phyloP scores from a whole-genome alignment of 2,329 filamentous ascomycete species.

The Aulographum hederae region DNA sequence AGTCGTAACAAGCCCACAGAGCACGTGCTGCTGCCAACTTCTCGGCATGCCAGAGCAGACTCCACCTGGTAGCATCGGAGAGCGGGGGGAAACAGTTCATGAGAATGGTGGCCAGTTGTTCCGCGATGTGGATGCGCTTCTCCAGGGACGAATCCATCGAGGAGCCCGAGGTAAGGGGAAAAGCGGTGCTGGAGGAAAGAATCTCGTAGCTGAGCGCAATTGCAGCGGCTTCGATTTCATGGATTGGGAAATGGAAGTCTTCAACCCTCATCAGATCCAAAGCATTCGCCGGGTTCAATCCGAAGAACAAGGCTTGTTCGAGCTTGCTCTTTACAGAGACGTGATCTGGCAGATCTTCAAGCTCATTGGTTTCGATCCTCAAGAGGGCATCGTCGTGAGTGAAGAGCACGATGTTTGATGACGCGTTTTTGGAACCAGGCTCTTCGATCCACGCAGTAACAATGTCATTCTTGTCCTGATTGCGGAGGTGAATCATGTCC shows the following conservation, averaged over 20 bases:
- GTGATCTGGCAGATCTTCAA: constrained; percentile 34
- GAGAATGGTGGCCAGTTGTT: constrained; percentile 56
- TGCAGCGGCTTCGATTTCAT: constrained; percentile 61
- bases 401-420: constrained; percentile 31
- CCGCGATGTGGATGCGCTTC: constrained; percentile 53
- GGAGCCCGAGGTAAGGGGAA: constrained; percentile 53
- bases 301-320: constrained; percentile 89
- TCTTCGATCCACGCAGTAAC: constrained; percentile 31
- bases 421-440: constrained; percentile 13
- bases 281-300: constrained; percentile 64
- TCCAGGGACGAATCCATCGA: constrained; percentile 69
- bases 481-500: constrained; percentile 65
- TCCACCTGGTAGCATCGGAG: constrained; percentile 54
- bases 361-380: constrained; percentile 32
- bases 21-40: constrained; percentile 65
- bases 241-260: constrained; percentile 38
- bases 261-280: constrained; percentile 60
- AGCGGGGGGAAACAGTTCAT: constrained; percentile 44
- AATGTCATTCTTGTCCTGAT: constrained; percentile 28
- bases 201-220: constrained; percentile 66
- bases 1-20: constrained; percentile 69
- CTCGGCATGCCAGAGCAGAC: constrained; percentile 74
- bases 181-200: constrained; percentile 55
- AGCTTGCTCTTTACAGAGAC: constrained; percentile 71
- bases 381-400: constrained; percentile 39